These are phyloP conservation scores for Handroanthus guayacan DNA, from an alignment of 257 asterid genomes.

Conservation along the genomic window DNA sequence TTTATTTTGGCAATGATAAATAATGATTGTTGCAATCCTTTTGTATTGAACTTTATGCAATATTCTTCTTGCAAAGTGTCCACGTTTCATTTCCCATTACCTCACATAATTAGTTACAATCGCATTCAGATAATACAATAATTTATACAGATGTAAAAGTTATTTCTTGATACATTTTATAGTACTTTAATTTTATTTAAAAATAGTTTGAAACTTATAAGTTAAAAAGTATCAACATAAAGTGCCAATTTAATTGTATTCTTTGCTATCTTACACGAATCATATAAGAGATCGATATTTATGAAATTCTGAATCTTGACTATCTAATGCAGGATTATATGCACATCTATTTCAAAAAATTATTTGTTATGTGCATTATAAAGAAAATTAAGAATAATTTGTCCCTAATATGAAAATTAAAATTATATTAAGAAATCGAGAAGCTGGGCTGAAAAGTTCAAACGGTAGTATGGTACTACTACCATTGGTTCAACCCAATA, in stretches of 20 bases:
- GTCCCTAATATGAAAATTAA: background rate
- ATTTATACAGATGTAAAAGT: background rate
- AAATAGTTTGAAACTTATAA: background rate
- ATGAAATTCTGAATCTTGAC: background rate
- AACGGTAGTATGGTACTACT: background rate
- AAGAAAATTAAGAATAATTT: background rate
- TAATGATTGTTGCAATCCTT: background rate
- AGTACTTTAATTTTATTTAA: background rate
- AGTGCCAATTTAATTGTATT: background rate
- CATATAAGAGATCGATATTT: background rate
- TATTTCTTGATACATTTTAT: background rate
- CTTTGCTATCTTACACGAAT: background rate
- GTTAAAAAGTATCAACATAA: background rate
- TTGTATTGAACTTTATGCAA: background rate
- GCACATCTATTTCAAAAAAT: no score
- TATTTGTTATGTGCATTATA: no score
- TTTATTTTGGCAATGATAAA: background rate
- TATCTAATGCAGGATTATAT: background rate
- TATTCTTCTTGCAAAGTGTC: constrained; percentile 1
- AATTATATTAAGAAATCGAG: background rate
- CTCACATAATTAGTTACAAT: background rate
- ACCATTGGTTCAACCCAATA: no score
- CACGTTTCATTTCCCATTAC: background rate
- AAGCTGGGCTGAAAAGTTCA: constrained; percentile 9
- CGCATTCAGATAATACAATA: background rate